Base-by-base conservation (phyloP, 202 grass and related monocot species). In the Panicum virgatum region DNA sequence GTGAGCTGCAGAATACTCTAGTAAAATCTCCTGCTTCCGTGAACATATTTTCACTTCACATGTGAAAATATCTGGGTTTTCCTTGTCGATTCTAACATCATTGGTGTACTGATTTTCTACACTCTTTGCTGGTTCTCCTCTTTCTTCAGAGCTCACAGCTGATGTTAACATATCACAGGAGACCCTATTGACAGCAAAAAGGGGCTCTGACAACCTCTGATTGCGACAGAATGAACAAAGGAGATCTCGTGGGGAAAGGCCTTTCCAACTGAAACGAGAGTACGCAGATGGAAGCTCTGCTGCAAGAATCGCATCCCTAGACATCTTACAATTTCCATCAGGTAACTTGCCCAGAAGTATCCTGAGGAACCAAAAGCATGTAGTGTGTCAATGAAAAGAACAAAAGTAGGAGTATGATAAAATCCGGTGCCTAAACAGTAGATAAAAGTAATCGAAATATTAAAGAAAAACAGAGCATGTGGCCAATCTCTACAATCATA, bases 291-390 rank as follows among this genome's bases (percentile, higher is more conserved):
- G 95, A 80, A 97, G 88, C 82, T 92, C 84, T 34, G 95, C 86
- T 43, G 68, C 86, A 80, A 97, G 90, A 79, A 94, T 83, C 0
- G 95, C 87, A 20, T 94, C 88, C 84, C 87, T 89, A 37, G 88
- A 92, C 37, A 97, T 83, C 82, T 97, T 97, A 60, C 89, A 92
- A 58, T 82, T 77, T 73, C 94, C 94, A 86, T 93, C 86, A 79
- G 95, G 92, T 58, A 91, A 83, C 80, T 97, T 94, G 11, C 86
- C 38, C 29, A 97, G 66, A 88, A 97, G 90, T 62, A 94, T 82
- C 88, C 92, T 97, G 82, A 83, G 51, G 26, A 36, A 83, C 15
- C 75, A 88, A 90, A 90, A 76, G 32, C 58, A 82, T 61, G 40
- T 86, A 69, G 72, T 43, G 72, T 76, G 38, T 48, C 27, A 23